These are phyloP conservation scores for Vitis hybrid DNA, from an alignment of 177 flowering plant species.

Conservation along the genomic window DNA sequence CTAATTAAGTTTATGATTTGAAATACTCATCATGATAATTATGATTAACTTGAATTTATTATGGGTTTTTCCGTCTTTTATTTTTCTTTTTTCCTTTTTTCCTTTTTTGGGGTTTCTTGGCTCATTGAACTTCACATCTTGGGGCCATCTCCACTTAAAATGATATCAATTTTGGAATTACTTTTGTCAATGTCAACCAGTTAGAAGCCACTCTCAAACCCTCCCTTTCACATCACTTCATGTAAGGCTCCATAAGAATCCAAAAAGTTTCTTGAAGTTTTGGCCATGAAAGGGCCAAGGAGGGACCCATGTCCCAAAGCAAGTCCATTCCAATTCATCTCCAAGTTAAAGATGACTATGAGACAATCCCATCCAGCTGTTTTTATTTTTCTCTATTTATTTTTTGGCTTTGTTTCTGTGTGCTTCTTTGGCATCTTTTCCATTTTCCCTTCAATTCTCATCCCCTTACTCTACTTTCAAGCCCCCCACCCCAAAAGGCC, in stretches of 20 bases:
- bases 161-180: no score
- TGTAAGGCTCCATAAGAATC: constrained; percentile 11
- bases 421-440: no score
- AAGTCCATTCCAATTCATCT: constrained; percentile 6
- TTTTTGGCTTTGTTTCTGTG: background rate
- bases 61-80: no score
- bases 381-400: background rate
- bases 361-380: constrained; percentile 23
- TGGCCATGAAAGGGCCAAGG: constrained; percentile 12
- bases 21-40: background rate
- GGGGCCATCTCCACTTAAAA: no score
- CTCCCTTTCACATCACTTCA: background rate
- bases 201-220: background rate
- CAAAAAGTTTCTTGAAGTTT: constrained; percentile 20
- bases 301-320: constrained; percentile 23
- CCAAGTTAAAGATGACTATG: constrained; percentile 5
- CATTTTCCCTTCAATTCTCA: no score
- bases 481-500: background rate
- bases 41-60: no score
- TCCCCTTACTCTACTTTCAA: background rate
- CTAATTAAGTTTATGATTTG: background rate
- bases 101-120: no score
- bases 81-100: no score
- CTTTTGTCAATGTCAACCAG: no score
- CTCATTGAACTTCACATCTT: no score